phyloP scores from a whole-genome alignment of 352 stramenopile genomes.

The Phytophthora constricta region DNA sequence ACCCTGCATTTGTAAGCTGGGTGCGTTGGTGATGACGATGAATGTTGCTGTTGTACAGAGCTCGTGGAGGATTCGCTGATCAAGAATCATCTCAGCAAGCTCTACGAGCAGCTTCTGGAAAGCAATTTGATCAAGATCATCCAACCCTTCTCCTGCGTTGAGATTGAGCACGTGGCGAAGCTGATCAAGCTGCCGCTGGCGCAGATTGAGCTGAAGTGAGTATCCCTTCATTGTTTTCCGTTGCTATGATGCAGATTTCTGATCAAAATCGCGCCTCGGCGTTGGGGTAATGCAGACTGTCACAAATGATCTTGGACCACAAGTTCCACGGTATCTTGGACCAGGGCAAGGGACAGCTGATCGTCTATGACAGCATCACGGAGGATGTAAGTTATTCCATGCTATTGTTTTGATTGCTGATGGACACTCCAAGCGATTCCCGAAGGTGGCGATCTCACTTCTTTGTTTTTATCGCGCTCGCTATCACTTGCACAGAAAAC shows the following conservation, averaged over 20 bases:
- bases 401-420: too few species aligned
- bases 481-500: constrained; percentile 68
- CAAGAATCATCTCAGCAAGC: constrained; percentile 95
- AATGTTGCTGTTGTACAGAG: constrained; percentile 47
- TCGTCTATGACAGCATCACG: constrained; percentile 95
- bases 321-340: constrained; percentile 99
- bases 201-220: constrained; percentile 88
- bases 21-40: background rate
- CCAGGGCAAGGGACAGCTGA: constrained; percentile 99
- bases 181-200: constrained; percentile 96
- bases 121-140: constrained; percentile 99
- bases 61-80: constrained; percentile 88
- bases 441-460: constrained; percentile 1
- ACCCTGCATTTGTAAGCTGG: background rate
- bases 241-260: background rate
- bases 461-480: constrained; percentile 14
- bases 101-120: constrained; percentile 98
- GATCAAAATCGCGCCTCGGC: constrained; percentile 22
- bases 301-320: constrained; percentile 99
- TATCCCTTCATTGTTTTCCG: background rate
- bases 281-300: constrained; percentile 88
- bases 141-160: constrained; percentile 97
- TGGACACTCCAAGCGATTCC: too few species aligned
- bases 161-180: constrained; percentile 97
- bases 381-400: constrained; percentile 90